A percentile compares a stretch with the other conserved stretches of the same genome.
These are phyloP conservation scores for Erodium texanum DNA, from an alignment of 441 rosid species.

Conservation along the genomic window DNA sequence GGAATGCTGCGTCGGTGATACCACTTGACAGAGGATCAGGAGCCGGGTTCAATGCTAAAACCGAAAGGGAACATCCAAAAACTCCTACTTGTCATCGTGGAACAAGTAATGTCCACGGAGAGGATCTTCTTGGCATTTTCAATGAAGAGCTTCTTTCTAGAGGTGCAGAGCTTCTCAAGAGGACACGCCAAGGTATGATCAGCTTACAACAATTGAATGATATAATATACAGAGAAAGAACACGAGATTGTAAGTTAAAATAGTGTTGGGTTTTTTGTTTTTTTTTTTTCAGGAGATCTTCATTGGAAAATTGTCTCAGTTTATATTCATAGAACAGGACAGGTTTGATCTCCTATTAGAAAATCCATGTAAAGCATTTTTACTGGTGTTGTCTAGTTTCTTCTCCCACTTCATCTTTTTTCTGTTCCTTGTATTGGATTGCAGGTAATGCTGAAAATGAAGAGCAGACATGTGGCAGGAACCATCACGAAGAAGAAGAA, in stretches of 20 bases:
- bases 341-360: conserved; percentile 34
- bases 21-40: conserved; percentile 68
- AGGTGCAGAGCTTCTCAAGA: conserved; percentile 86
- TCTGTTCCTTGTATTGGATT: conserved; percentile 15
- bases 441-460: conserved; percentile 85
- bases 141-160: conserved; percentile 77
- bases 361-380: too few species aligned
- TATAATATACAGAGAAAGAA: not conserved
- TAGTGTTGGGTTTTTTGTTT: too few species aligned
- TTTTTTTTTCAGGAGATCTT: conserved; percentile 47
- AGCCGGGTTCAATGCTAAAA: conserved; percentile 36
- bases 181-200: conserved; percentile 56
- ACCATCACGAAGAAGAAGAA: conserved; percentile 96
- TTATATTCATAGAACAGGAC: conserved; percentile 63
- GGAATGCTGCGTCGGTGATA: conserved; percentile 87
- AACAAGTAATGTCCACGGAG: conserved; percentile 57
- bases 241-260: not conserved
- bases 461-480: conserved; percentile 91
- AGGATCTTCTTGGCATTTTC: conserved; percentile 67
- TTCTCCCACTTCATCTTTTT: not conserved
- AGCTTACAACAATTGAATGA: too few species aligned
- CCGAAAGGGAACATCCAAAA: conserved; percentile 19
- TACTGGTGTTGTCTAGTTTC: not conserved
- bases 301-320: conserved; percentile 93
- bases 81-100: conserved; percentile 46